Conservation (phyloP, 2,329 filamentous ascomycete genomes). For the Sphaerostilbella broomeana region DNA sequence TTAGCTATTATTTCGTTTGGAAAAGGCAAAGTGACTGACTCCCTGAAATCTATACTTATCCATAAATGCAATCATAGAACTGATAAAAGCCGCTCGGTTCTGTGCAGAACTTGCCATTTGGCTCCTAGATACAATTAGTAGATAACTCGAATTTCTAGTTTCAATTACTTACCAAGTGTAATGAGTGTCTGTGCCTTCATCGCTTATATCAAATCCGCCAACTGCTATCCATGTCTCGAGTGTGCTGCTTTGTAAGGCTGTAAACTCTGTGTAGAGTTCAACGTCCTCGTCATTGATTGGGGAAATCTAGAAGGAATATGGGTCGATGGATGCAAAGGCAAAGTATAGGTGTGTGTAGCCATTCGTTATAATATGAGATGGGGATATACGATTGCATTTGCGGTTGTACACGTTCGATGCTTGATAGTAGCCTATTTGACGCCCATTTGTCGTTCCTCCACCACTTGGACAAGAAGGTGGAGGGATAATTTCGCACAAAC, state of each 20-base stretch:
- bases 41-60: conserved; percentile 21
- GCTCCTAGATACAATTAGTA: conserved; percentile 1
- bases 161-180: conserved; percentile 19
- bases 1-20: not conserved
- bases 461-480: conserved; percentile 21
- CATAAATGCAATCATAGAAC: conserved; percentile 21
- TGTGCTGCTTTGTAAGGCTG: conserved; percentile 25
- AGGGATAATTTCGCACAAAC: conserved; percentile 19
- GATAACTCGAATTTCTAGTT: not conserved
- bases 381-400: conserved; percentile 19
- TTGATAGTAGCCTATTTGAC: conserved; percentile 29
- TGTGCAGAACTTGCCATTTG: conserved; percentile 20
- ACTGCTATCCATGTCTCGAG: conserved; percentile 34
- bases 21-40: conserved; percentile 2
- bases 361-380: conserved; percentile 19
- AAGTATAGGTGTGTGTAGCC: conserved; percentile 27
- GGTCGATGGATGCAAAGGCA: conserved; percentile 29
- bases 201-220: conserved; percentile 36
- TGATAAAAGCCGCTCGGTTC: conserved; percentile 31
- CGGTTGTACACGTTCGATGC: conserved; percentile 16
- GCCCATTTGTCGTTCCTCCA: conserved; percentile 19
- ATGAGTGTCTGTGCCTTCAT: conserved; percentile 21
- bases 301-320: conserved; percentile 19
- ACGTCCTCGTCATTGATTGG: conserved; percentile 1
- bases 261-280: conserved; percentile 7